phyloP scores from a whole-genome alignment of 2,329 filamentous ascomycete genomes.

The Monilinia fructicola region DNA sequence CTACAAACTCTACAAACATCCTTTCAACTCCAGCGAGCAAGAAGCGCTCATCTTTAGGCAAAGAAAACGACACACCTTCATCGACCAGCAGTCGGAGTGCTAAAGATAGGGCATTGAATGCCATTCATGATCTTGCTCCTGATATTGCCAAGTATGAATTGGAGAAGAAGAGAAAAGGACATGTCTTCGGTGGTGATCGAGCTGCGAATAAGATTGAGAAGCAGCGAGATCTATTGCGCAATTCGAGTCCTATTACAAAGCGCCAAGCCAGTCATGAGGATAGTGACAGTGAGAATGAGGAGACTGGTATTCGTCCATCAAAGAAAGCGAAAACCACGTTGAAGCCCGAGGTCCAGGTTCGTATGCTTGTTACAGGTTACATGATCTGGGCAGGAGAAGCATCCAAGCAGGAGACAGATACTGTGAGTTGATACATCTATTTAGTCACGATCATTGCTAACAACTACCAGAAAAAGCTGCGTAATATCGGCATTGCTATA shows the following conservation, averaged over 20 bases:
- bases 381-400: constrained; percentile 74
- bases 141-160: constrained; percentile 92
- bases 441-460: constrained; percentile 25
- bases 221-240: constrained; percentile 41
- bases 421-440: constrained; percentile 54
- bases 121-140: constrained; percentile 72
- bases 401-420: constrained; percentile 75
- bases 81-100: constrained; percentile 79
- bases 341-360: constrained; percentile 66
- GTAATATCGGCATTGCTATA: constrained; percentile 78
- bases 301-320: constrained; percentile 50
- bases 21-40: constrained; percentile 54
- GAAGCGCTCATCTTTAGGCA: constrained; percentile 55
- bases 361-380: constrained; percentile 81
- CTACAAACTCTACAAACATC: constrained; percentile 16
- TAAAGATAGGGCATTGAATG: constrained; percentile 78
- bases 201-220: constrained; percentile 60
- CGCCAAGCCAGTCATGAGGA: constrained; percentile 45
- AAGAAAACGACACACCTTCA: constrained; percentile 82
- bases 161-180: constrained; percentile 74
- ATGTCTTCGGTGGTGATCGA: constrained; percentile 61
- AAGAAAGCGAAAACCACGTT: constrained; percentile 60
- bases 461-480: constrained; percentile 69
- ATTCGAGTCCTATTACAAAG: constrained; percentile 42
- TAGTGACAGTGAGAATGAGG: constrained; percentile 44